Conservation (phyloP, 352 stramenopile genomes). For the Pythium brassicae region DNA sequence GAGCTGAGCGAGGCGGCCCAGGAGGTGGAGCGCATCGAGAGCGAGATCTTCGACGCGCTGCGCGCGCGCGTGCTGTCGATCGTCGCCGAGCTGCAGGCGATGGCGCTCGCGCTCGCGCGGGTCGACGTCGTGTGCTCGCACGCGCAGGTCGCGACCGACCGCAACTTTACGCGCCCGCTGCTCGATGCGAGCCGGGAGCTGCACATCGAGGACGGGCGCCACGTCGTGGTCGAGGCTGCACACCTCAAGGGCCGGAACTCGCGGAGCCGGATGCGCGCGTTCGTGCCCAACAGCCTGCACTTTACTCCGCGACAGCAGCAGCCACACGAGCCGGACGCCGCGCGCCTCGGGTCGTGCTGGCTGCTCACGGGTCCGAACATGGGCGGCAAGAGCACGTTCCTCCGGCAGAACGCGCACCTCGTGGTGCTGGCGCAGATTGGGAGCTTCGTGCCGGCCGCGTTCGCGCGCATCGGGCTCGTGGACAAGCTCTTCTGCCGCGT, state of each 20-base stretch:
- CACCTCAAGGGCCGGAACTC: constrained; percentile 55
- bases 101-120: constrained; percentile 49
- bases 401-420: constrained; percentile 74
- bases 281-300: constrained; percentile 78
- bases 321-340: background rate
- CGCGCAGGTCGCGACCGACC: constrained; percentile 58
- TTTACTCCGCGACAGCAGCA: constrained; percentile 7
- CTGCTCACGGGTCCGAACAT: constrained; percentile 87
- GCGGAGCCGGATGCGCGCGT: constrained; percentile 33
- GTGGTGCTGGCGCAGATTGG: constrained; percentile 80
- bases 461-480: constrained; percentile 62
- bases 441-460: constrained; percentile 73
- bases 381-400: constrained; percentile 85
- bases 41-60: constrained; percentile 48
- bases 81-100: constrained; percentile 27
- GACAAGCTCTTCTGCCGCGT: constrained; percentile 84
- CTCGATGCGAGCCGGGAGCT: constrained; percentile 51
- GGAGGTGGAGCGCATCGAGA: constrained; percentile 50
- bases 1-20: constrained; percentile 49
- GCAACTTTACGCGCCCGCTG: constrained; percentile 53
- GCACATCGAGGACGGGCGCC: constrained; percentile 61
- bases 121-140: constrained; percentile 65
- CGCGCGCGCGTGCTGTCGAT: constrained; percentile 28
- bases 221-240: constrained; percentile 62
- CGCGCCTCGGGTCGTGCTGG: constrained; percentile 42